A percentile compares a stretch with the other conserved stretches of the same genome.
These are phyloP conservation scores for Pseudogymnoascus sp. DNA, from an alignment of 2,329 filamentous ascomycete genomes.

Conservation along the genomic window DNA sequence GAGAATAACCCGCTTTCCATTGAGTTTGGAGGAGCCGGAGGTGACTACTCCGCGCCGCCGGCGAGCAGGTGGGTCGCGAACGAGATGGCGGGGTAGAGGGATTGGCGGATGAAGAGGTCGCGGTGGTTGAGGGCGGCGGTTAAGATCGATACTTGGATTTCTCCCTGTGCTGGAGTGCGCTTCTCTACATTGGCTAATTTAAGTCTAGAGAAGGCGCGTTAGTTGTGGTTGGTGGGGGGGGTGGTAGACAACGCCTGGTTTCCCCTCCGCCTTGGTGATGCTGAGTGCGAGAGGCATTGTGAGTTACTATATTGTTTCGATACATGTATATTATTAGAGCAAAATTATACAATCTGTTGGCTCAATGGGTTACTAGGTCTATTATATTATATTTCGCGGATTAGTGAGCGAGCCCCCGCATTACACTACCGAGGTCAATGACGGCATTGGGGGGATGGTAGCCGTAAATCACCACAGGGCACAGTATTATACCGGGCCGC, in stretches of 20 bases:
- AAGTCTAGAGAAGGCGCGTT: constrained; percentile 42
- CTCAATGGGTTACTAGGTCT: not conserved
- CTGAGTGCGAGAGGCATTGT: constrained; percentile 25
- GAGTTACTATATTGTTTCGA: constrained; percentile 7
- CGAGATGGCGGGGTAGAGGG: constrained; percentile 79
- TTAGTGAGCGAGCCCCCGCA: not conserved
- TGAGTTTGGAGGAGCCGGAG: constrained; percentile 40
- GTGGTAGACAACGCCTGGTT: constrained; percentile 84
- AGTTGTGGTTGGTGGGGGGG: constrained; percentile 29
- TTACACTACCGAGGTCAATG: constrained; percentile 2
- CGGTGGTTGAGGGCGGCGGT: constrained; percentile 89
- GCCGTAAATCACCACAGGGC: not conserved
- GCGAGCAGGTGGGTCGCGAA: constrained; percentile 74
- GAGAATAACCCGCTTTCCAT: constrained; percentile 67
- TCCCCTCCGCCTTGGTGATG: constrained; percentile 65
- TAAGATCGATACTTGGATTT: constrained; percentile 69
- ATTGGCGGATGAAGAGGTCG: constrained; percentile 88
- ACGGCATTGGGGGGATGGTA: not conserved
- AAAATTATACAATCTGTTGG: not conserved
- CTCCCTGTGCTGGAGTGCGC: constrained; percentile 55
- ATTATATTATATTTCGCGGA: not conserved
- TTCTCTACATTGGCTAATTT: constrained; percentile 54
- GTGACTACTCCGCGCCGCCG: constrained; percentile 74
- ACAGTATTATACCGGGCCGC: not conserved
- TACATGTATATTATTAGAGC: not conserved